Percentiles rank a stretch among this genome's conserved stretches.
Conservation (phyloP, 2,329 filamentous ascomycete genomes). For the Cladosporium sp. region DNA sequence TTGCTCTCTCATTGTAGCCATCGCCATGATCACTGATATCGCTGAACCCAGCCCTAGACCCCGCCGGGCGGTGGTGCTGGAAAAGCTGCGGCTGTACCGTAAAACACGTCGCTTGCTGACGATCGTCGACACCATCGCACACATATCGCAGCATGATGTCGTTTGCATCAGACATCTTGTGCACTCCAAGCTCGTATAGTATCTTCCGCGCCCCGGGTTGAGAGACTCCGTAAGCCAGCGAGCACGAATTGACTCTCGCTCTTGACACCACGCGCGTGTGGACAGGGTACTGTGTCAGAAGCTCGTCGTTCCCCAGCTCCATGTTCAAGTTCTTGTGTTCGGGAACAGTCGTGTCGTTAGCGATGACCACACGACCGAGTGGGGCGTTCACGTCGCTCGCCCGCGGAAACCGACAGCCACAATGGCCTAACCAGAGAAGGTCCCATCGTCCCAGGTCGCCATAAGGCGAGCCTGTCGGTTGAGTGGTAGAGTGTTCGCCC, state of each 20-base stretch:
- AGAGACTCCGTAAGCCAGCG: slow-evolving; percentile 50
- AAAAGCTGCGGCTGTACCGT: slow-evolving; percentile 49
- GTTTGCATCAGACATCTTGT: slow-evolving; percentile 43
- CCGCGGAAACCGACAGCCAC: slow-evolving; percentile 40
- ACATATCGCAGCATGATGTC: slow-evolving; percentile 39
- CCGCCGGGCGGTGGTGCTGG: slow-evolving; percentile 49
- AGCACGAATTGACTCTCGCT: slow-evolving; percentile 45
- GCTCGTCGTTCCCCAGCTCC: slow-evolving; percentile 28
- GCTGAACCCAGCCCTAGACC: slow-evolving; percentile 39
- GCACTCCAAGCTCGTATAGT: slow-evolving; percentile 49
- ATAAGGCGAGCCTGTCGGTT: slow-evolving; percentile 30
- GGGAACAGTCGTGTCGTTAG: slow-evolving; percentile 28
- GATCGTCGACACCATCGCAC: slow-evolving; percentile 34
- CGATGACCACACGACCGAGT: slow-evolving; percentile 28
- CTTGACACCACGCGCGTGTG: slow-evolving; percentile 52
- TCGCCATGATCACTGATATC: slow-evolving; percentile 43
- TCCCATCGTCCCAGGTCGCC: slow-evolving; percentile 38
- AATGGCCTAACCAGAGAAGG: slow-evolving; percentile 46
- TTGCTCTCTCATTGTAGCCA: slow-evolving; percentile 35
- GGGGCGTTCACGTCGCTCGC: slow-evolving; percentile 24
- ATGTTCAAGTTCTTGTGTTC: slow-evolving; percentile 28
- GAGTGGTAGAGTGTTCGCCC: slow-evolving; percentile 13
- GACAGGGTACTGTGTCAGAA: slow-evolving; percentile 25
- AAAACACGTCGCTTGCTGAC: slow-evolving; percentile 44
- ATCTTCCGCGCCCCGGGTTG: slow-evolving; percentile 49